Evolutionary conservation across 1,284 basidiomycete genomes (phyloP), one percentile per base, ranked within the genome.

Genomic region (Ganoderma meredithae): DNA sequence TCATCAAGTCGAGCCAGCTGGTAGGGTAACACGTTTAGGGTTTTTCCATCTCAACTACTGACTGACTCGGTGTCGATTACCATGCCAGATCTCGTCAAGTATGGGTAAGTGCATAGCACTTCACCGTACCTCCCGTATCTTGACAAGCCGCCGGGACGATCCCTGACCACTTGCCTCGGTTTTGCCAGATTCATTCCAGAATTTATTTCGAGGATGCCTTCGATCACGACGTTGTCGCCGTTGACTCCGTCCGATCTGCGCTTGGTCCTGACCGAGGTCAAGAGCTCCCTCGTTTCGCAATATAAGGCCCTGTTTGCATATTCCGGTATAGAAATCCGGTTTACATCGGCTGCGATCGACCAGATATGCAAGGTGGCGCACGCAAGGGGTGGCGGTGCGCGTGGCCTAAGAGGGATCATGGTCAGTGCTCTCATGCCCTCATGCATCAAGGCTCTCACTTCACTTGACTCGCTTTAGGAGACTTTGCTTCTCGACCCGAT

Each of bases 191-290:
- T 98, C 71, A 98, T 99, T 67, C 97, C 97, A 10, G 97, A 98
- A 81, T 98, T 98, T 76, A 87, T 97, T 52, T 96, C 95, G 27
- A 92, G 97, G 40, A 81, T 98, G 22, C 97, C 97, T 4, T 93
- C 95, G 41, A 85, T 96, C 49, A 95, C 96, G 0, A 90, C 95
- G 0, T 86, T 99, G 12, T 82, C 91, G 17, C 90, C 94, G 4
- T 85, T 99, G 1, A 83, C 79, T 78, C 88, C 81, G 76, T 84
- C 75, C 64, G 97, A 98, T 77, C 85, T 99, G 10, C 87, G 96
- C n/a, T 88, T 91, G 13, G 94, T 99, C 68, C 85, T 99, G 58
- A 95, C 92, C 0, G 96, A 98, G 75, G 96, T 98, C 53, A 90
- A 91, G 72, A 96, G 97, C 56, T 95, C 94, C 0, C 86, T 98